phyloP scores from a whole-genome alignment of 2,329 filamentous ascomycete species.

The Beauveria sp. region DNA sequence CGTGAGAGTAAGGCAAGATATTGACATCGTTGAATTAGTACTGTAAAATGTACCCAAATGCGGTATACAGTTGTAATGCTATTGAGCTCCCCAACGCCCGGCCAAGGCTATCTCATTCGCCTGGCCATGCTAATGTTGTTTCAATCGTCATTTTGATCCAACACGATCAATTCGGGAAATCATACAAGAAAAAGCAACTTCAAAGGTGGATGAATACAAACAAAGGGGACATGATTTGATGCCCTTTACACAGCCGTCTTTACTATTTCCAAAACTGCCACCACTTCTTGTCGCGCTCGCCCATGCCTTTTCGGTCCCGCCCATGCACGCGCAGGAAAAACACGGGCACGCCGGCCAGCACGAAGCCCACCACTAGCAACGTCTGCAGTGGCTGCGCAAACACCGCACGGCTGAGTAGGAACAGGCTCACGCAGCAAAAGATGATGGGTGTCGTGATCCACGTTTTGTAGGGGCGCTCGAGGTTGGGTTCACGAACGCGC shows the following conservation, averaged over 20 bases:
- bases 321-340: conserved; percentile 66
- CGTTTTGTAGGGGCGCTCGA: conserved; percentile 87
- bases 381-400: conserved; percentile 91
- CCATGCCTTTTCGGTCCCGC: conserved; percentile 31
- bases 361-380: conserved; percentile 76
- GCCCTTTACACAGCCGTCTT: too few relatives aligned
- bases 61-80: background rate
- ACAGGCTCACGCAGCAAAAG: conserved; percentile 95
- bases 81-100: conserved; percentile 2
- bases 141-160: background rate
- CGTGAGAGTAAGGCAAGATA: background rate
- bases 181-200: background rate
- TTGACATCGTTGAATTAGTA: background rate
- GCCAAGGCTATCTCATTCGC: background rate
- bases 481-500: conserved; percentile 74
- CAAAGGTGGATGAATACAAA: background rate
- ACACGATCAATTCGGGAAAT: background rate
- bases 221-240: too few relatives aligned
- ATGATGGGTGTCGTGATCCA: conserved; percentile 98
- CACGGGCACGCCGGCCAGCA: conserved; percentile 73
- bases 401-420: conserved; percentile 78
- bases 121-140: background rate
- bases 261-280: conserved; percentile 54
- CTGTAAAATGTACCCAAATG: background rate
- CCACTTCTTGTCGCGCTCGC: conserved; percentile 30